Conservation (phyloP, 1,139 yeast species). For the Diutina neorugosa region DNA sequence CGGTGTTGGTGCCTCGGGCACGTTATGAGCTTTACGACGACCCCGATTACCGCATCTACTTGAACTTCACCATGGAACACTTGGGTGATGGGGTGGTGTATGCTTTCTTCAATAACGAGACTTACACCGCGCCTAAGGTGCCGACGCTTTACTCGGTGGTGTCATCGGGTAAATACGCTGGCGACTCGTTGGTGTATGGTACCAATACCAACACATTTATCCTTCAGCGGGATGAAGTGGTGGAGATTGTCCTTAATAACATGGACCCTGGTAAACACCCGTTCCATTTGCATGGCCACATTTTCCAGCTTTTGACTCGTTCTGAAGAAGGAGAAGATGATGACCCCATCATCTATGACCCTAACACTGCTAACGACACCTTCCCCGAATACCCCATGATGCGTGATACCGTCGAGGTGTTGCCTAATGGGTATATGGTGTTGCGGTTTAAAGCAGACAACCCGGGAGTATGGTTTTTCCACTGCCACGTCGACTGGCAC, state of each 20-base stretch:
- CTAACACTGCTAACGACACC: constrained; percentile 34
- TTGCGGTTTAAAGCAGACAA: constrained; percentile 64
- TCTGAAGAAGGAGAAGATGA: constrained; percentile 38
- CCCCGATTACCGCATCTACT: constrained; percentile 46
- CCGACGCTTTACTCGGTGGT: constrained; percentile 54
- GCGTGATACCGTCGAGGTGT: constrained; percentile 56
- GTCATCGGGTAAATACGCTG: constrained; percentile 34
- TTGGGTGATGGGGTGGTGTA: constrained; percentile 63
- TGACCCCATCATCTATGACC: constrained; percentile 39
- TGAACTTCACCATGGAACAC: constrained; percentile 55
- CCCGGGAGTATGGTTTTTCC: constrained; percentile 92
- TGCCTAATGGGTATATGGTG: constrained; percentile 55
- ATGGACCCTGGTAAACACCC: constrained; percentile 81
- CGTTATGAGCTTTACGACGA: constrained; percentile 35
- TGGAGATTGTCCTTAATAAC: constrained; percentile 65
- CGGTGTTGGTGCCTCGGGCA: constrained; percentile 35
- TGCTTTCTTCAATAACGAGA: constrained; percentile 61
- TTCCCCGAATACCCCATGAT: constrained; percentile 52
- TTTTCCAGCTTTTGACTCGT: constrained; percentile 60
- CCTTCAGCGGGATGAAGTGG: constrained; percentile 46
- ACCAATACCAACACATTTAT: constrained; percentile 54
- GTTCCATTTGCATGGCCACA: constrained; percentile 87
- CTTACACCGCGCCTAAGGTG: constrained; percentile 51
- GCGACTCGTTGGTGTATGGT: constrained; percentile 46
- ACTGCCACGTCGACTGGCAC: constrained; percentile 94